These are phyloP conservation scores for Eucalyptus victrix DNA, from an alignment of 345 rosid species.

Conservation along the genomic window DNA sequence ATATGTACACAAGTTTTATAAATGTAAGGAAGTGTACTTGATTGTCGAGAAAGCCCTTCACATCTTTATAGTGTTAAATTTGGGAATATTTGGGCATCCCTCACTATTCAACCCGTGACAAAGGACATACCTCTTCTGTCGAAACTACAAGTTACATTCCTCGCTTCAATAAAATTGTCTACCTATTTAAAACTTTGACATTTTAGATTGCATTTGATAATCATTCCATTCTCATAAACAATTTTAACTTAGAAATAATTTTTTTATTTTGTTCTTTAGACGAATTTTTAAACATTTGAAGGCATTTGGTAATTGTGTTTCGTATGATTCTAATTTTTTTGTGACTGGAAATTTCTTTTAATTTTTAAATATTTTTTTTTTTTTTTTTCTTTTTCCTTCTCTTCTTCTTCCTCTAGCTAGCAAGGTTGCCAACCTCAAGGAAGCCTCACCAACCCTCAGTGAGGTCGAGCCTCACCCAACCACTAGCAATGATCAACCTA, in stretches of 20 bases:
- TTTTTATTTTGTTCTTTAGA: no score
- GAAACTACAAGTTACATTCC: not conserved
- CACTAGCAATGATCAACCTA: no score
- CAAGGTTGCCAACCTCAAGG: no score
- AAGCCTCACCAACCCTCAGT: no score
- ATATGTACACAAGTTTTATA: rapidly evolving
- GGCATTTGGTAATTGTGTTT: rapidly evolving
- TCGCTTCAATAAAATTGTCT: not conserved
- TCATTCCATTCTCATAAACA: no score
- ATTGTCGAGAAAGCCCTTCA: not conserved
- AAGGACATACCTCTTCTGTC: not conserved
- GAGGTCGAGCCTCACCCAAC: no score
- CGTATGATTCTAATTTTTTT: no score
- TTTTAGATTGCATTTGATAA: not conserved
- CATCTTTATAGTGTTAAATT: not conserved
- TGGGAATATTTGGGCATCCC: not conserved
- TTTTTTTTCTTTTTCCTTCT: no score
- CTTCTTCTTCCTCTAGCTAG: no score
- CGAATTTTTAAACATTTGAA: no score
- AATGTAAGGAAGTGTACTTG: not conserved
- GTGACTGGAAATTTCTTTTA: rapidly evolving
- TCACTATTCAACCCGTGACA: not conserved
- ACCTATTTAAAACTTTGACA: not conserved
- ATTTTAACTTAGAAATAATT: no score
- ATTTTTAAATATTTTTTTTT: no score